phyloP scores from a whole-genome alignment of 495 filamentous ascomycete species.

The Hapsidospora chrysogenum region DNA sequence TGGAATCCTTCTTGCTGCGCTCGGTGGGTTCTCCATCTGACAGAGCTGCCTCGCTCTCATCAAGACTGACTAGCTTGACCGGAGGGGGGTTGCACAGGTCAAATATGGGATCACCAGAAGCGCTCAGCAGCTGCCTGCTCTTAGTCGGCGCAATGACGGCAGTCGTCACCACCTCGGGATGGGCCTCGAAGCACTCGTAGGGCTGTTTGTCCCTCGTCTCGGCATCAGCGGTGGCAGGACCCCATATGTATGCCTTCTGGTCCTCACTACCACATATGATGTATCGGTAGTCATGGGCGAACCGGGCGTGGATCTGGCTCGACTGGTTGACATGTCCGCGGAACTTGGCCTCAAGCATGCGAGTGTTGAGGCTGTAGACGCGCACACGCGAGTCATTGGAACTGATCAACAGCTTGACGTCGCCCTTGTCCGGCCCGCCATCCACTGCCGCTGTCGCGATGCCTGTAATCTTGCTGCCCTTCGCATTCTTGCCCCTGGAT shows the following conservation, averaged over 20 bases:
- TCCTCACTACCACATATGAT: slow-evolving; percentile 94
- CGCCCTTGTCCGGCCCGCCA: slow-evolving; percentile 36
- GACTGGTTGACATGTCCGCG: slow-evolving; percentile 86
- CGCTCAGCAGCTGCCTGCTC: slow-evolving; percentile 58
- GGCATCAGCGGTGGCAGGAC: slow-evolving; percentile 32
- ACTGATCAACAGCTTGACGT: slow-evolving; percentile 75
- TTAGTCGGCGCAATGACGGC: slow-evolving; percentile 69
- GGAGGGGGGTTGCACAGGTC: slow-evolving; percentile 94
- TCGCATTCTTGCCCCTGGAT: slow-evolving; percentile 79
- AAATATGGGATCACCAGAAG: slow-evolving; percentile 82
- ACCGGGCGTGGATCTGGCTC: slow-evolving; percentile 78
- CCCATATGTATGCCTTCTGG: slow-evolving; percentile 78
- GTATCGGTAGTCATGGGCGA: slow-evolving; percentile 75
- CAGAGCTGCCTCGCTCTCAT: slow-evolving; percentile 28
- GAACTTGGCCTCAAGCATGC: slow-evolving; percentile 73
- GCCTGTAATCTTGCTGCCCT: slow-evolving; percentile 93
- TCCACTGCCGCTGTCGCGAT: slow-evolving; percentile 63
- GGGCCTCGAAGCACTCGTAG: slow-evolving; percentile 77
- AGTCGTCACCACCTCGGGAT: slow-evolving; percentile 73
- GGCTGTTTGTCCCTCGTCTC: slow-evolving; percentile 65
- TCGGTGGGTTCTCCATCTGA: slow-evolving; percentile 6
- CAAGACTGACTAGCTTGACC: slow-evolving; percentile 62
- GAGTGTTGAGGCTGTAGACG: slow-evolving; percentile 73
- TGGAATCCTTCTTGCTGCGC: slow-evolving; percentile 1
- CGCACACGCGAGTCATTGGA: slow-evolving; percentile 94